A percentile compares a stretch with the other conserved stretches of the same genome.
phyloP scores from a whole-genome alignment of 768 basidiomycete species.

The Agrocybe chaxingu region DNA sequence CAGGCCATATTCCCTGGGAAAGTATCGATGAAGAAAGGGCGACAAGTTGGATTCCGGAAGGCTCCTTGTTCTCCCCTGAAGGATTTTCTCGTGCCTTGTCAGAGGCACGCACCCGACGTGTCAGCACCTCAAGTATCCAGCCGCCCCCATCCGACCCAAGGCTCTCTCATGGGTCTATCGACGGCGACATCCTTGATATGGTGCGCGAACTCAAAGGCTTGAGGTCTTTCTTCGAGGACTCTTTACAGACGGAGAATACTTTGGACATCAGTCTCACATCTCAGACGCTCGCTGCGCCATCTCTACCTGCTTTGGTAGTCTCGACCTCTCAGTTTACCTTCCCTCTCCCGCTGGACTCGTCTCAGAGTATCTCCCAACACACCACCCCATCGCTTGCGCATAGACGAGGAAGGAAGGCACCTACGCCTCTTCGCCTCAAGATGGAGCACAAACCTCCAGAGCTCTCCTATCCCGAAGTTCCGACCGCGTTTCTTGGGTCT shows the following conservation, averaged over 20 bases:
- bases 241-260: constrained; percentile 14
- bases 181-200: constrained; percentile 37
- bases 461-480: constrained; percentile 37
- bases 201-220: constrained; percentile 37
- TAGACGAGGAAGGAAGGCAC: constrained; percentile 33
- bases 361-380: constrained; percentile 17
- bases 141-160: neutral
- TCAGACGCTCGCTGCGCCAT: constrained; percentile 2
- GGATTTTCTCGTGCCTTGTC: constrained; percentile 20
- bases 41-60: constrained; percentile 36
- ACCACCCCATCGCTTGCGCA: constrained; percentile 26
- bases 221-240: constrained; percentile 35
- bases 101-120: constrained; percentile 3
- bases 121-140: neutral
- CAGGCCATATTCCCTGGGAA: constrained; percentile 40
- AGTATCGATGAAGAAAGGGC: constrained; percentile 13
- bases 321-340: constrained; percentile 40
- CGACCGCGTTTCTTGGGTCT: constrained; percentile 41
- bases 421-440: constrained; percentile 25
- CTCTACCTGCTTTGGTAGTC: constrained; percentile 34
- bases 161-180: constrained; percentile 19
- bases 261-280: constrained; percentile 11
- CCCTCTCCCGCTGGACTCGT: constrained; percentile 33
- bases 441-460: constrained; percentile 13
- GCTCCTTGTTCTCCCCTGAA: constrained; percentile 33